Evolutionary conservation across 441 rosid species (phyloP).

Genomic region (Corymbia calophylla): DNA sequence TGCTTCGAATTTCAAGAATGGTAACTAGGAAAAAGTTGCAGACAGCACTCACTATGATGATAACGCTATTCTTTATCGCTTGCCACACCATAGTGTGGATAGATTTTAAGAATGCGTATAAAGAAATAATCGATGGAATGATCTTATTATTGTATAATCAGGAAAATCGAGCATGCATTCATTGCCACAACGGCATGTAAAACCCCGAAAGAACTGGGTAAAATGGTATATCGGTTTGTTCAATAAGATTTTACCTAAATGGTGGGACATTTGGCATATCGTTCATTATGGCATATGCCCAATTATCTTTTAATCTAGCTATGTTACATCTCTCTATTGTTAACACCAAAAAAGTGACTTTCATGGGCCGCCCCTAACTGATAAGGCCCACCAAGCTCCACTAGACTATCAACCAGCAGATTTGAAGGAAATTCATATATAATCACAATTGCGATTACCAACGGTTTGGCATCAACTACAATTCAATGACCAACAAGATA

Average conservation of each 20-base stretch:
- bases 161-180: background rate
- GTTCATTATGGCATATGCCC: rapidly evolving
- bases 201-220: rapidly evolving
- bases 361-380: too few relatives aligned
- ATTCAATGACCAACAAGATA: too few relatives aligned
- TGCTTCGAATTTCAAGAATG: background rate
- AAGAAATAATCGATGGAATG: background rate
- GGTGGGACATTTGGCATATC: background rate
- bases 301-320: background rate
- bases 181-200: background rate
- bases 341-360: too few relatives aligned
- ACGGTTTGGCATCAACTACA: too few relatives aligned
- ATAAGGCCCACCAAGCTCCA: too few relatives aligned
- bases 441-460: too few relatives aligned
- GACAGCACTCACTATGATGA: background rate
- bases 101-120: background rate
- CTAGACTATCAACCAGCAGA: too few relatives aligned
- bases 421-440: too few relatives aligned
- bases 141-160: background rate
- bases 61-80: background rate
- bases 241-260: background rate
- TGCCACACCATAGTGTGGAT: background rate
- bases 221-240: background rate
- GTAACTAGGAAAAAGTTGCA: background rate
- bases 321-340: rapidly evolving